Conservation (phyloP, 2,329 filamentous ascomycete species). For the Diaporthe sp. region DNA sequence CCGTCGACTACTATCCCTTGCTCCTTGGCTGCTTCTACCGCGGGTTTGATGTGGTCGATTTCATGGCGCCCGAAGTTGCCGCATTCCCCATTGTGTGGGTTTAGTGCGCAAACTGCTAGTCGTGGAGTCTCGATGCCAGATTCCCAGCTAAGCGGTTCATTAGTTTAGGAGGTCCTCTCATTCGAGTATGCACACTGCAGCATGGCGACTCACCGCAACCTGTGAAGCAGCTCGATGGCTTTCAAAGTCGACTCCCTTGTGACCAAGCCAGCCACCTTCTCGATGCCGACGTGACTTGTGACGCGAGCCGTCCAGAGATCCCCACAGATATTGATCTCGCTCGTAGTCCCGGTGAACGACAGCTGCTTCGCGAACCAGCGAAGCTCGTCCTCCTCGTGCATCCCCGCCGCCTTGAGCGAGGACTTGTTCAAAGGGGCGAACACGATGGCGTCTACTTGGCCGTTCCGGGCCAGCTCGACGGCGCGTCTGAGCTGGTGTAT, state of each 20-base stretch:
- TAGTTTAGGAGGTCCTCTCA: too few species aligned
- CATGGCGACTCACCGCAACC: slow-evolving; percentile 37
- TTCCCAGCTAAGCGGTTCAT: slow-evolving; percentile 39
- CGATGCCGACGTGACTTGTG: slow-evolving; percentile 46
- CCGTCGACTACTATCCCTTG: slow-evolving; percentile 44
- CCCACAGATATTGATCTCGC: slow-evolving; percentile 47
- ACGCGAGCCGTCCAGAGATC: slow-evolving; percentile 45
- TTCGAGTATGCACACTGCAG: too few species aligned
- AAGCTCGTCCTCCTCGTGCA: slow-evolving; percentile 48
- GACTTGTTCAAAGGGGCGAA: slow-evolving; percentile 48
- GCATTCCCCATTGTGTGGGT: slow-evolving; percentile 48
- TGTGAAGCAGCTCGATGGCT: slow-evolving; percentile 43
- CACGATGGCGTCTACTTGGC: slow-evolving; percentile 40
- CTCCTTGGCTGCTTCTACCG: slow-evolving; percentile 40
- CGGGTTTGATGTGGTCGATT: slow-evolving; percentile 46
- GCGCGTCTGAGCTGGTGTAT: slow-evolving; percentile 45
- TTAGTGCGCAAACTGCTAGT: slow-evolving; percentile 47
- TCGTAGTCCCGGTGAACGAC: slow-evolving; percentile 42
- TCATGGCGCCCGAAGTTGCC: slow-evolving; percentile 46
- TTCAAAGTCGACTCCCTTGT: slow-evolving; percentile 40
- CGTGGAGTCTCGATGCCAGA: slow-evolving; percentile 44
- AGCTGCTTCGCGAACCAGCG: slow-evolving; percentile 48
- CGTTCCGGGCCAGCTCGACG: slow-evolving; percentile 40
- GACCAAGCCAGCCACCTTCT: slow-evolving; percentile 43
- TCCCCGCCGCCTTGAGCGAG: slow-evolving; percentile 46